These are phyloP conservation scores for Fusarium pininemorale DNA, from an alignment of 2,329 filamentous ascomycete species.

Conservation along the genomic window DNA sequence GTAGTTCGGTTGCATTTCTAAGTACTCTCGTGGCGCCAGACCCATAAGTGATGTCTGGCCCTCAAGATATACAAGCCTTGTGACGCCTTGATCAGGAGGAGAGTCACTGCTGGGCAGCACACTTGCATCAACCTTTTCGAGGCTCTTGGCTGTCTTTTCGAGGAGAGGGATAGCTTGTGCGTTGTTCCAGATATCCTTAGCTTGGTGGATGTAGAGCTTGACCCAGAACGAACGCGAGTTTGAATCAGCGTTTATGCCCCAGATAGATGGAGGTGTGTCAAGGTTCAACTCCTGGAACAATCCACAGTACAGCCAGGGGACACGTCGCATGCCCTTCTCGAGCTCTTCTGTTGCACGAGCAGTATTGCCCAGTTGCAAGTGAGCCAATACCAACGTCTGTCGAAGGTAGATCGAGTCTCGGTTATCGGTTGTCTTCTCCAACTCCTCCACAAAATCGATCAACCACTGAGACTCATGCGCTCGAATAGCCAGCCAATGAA, in stretches of 20 bases:
- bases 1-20: constrained; percentile 72
- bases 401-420: constrained; percentile 71
- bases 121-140: constrained; percentile 54
- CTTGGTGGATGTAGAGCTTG: constrained; percentile 77
- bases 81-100: constrained; percentile 60
- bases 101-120: constrained; percentile 52
- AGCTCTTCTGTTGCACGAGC: constrained; percentile 73
- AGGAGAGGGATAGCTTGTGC: constrained; percentile 75
- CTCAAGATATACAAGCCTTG: constrained; percentile 81
- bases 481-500: constrained; percentile 86
- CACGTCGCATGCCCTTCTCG: constrained; percentile 71
- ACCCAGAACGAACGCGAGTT: constrained; percentile 73
- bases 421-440: constrained; percentile 48
- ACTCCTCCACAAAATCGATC: constrained; percentile 69
- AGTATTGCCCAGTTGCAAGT: constrained; percentile 74
- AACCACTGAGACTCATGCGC: constrained; percentile 81
- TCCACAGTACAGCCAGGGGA: constrained; percentile 86
- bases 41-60: constrained; percentile 77
- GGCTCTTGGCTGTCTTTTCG: constrained; percentile 71
- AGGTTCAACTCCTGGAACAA: constrained; percentile 84
- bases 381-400: constrained; percentile 80
- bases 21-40: constrained; percentile 72
- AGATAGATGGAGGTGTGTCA: constrained; percentile 80
- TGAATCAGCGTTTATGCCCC: constrained; percentile 76
- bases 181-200: constrained; percentile 88